Base-by-base conservation (phyloP, 805 yeast genomes). In the Metschnikowia orientalis region DNA sequence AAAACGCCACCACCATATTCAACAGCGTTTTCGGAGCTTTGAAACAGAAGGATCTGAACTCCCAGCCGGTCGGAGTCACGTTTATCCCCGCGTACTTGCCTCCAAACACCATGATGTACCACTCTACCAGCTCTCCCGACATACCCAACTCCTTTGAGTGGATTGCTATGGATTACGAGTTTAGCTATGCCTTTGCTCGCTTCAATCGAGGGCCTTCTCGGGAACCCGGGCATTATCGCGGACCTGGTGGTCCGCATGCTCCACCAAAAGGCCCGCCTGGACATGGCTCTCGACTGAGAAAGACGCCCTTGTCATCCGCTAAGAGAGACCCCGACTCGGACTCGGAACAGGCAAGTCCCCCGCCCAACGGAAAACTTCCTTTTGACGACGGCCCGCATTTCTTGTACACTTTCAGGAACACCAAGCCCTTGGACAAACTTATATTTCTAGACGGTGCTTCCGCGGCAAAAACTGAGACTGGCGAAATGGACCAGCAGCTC, bases 361-460 rank as follows among this genome's bases (percentile, higher is more conserved):
- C 23, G 7, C 12, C 18, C 12, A 19, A 19, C 15, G 19, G 14
- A 3, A 15, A 21, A 10, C 18, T 14, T 21, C 34, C 26, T 10
- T 13, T 18, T 10, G 38, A 11, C 6, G n/a, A 14, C 2, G 36
- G 31, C n/a, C 26, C 24, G 8, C 24, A 34, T 4, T 43, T 53
- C 12, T 36, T 75, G 29, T 56, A 69, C 41, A 73, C 81, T 0
- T 75, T 75, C 42, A 55, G 61, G 38, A 71, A 68, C 7, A 56
- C 53, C 3, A 60, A 57, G 38, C 77, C 81, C 3, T 50, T 78
- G 32, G 63, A 62, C 40, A 70, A 63, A 41, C 47, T 78, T 18
- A 57, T 79, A 4, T 65, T 68, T 31, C 49, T 79, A n/a, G 83
- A 78, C 40, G 85, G 85, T 5, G 81, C 83, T 0, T 75, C 81